These are phyloP conservation scores for Artemisia tridentata DNA, from an alignment of 129 eudicot genomes.

Conservation along the genomic window DNA sequence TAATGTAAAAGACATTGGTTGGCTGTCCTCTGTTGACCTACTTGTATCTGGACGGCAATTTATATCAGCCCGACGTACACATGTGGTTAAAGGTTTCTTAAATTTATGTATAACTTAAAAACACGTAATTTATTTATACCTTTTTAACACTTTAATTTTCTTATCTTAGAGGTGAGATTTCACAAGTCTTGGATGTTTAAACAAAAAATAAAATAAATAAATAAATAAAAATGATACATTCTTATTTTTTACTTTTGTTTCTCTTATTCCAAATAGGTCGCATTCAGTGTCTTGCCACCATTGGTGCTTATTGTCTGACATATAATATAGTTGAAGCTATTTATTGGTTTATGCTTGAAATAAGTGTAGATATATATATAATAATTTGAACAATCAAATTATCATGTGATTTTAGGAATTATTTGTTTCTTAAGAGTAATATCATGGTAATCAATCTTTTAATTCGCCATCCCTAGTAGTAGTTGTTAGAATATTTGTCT, in stretches of 20 bases:
- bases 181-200: slow-evolving; percentile 2
- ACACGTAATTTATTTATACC: slow-evolving; percentile 1
- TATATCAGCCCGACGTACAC: slow-evolving; percentile 17
- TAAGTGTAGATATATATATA: neutral
- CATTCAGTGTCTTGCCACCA: slow-evolving; percentile 25
- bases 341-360: neutral
- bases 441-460: neutral
- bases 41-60: slow-evolving; percentile 26
- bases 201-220: neutral
- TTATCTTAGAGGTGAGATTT: neutral
- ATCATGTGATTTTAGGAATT: slow-evolving; percentile 1
- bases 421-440: neutral
- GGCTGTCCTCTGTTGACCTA: slow-evolving; percentile 39
- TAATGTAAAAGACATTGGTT: slow-evolving; percentile 35
- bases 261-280: slow-evolving; percentile 11
- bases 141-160: neutral
- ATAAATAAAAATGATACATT: neutral
- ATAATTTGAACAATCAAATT: neutral
- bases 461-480: neutral
- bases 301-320: slow-evolving; percentile 22
- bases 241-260: neutral
- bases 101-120: neutral
- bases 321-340: neutral
- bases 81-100: slow-evolving; percentile 3
- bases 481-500: neutral